Evolutionary conservation across 208 protist species (phyloP).

Genomic region (Naegleria lovaniensis): DNA sequence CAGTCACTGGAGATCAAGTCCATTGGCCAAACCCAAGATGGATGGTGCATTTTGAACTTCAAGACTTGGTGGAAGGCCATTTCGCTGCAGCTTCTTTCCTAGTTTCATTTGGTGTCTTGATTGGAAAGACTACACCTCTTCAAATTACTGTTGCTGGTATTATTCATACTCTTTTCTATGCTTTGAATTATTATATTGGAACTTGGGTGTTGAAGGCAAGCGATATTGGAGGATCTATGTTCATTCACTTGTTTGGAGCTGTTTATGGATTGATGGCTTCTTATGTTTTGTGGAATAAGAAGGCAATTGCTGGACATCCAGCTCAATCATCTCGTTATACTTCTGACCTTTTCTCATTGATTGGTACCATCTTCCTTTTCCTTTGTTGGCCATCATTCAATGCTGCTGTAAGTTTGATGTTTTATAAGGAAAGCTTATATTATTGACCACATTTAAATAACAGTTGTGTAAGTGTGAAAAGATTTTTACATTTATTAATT

Average conservation of each 20-base stretch:
- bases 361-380: conserved; percentile 64
- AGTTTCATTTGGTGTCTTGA: conserved; percentile 52
- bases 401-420: conserved; percentile 45
- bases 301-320: conserved; percentile 30
- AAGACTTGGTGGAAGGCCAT: neutral
- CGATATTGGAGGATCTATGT: conserved; percentile 63
- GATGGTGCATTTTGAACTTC: neutral
- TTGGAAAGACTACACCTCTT: conserved; percentile 54
- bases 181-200: conserved; percentile 49
- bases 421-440: no score
- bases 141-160: conserved; percentile 58
- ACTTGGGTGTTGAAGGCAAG: conserved; percentile 32
- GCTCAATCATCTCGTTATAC: conserved; percentile 31
- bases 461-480: no score
- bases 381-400: conserved; percentile 70
- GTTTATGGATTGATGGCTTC: conserved; percentile 54
- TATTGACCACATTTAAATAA: no score
- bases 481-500: no score
- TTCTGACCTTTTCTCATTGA: conserved; percentile 58
- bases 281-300: conserved; percentile 33
- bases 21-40: neutral
- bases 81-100: conserved; percentile 6
- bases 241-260: conserved; percentile 63
- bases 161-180: conserved; percentile 52
- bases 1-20: neutral